A percentile compares a stretch with the other conserved stretches of the same genome.
Evolutionary conservation across 192 early-diverging fungal genomes (phyloP).

Genomic region (Chytriomyces sp.): DNA sequence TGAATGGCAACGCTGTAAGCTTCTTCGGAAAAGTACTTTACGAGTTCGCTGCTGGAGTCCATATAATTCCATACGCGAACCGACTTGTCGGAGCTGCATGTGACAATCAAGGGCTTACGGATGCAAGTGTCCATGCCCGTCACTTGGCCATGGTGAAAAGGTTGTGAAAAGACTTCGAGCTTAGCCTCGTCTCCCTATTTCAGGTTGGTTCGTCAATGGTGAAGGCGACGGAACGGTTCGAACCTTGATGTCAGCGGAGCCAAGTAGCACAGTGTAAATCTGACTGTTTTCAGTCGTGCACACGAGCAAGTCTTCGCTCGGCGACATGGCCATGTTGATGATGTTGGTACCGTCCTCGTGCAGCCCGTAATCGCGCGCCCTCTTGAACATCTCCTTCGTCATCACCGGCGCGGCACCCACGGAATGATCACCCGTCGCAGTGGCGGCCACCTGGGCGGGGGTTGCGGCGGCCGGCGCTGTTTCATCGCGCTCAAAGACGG

Average conservation of each 20-base stretch:
- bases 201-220: not conserved
- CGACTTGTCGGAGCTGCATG: constrained; percentile 57
- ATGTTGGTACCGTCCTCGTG: constrained; percentile 40
- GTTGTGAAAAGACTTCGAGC: constrained; percentile 58
- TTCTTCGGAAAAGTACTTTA: constrained; percentile 66
- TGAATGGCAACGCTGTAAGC: constrained; percentile 62
- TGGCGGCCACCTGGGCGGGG: not conserved
- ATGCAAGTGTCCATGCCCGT: constrained; percentile 59
- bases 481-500: constrained; percentile 48
- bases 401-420: not conserved
- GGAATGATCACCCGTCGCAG: not conserved
- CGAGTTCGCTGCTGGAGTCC: constrained; percentile 56
- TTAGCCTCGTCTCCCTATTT: constrained; percentile 53
- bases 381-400: constrained; percentile 46
- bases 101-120: constrained; percentile 60
- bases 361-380: constrained; percentile 45
- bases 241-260: constrained; percentile 49
- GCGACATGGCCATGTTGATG: constrained; percentile 49
- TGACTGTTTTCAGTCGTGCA: constrained; percentile 48
- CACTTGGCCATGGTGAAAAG: constrained; percentile 60
- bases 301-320: constrained; percentile 54
- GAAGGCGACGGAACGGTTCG: not conserved
- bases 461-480: constrained; percentile 11
- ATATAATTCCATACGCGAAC: constrained; percentile 69
- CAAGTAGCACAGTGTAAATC: constrained; percentile 40